Percentiles rank a stretch among this genome's conserved stretches.
phyloP scores from a whole-genome alignment of 202 grass and related monocot genomes.

The Zoysia matrella region DNA sequence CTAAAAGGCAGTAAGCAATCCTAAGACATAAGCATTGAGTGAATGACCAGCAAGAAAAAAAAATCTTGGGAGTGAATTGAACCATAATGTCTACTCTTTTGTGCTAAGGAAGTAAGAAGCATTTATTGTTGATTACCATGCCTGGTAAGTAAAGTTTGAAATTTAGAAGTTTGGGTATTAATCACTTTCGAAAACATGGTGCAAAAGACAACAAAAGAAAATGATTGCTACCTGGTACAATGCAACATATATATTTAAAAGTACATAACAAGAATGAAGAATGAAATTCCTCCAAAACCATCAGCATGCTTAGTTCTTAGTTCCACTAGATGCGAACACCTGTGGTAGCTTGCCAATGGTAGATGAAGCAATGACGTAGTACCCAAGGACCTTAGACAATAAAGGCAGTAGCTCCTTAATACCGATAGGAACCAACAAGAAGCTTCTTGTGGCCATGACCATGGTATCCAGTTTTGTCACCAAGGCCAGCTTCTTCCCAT shows the following conservation, averaged over 20 bases:
- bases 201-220: background rate
- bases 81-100: background rate
- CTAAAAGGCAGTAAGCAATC: background rate
- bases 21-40: background rate
- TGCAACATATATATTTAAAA: background rate
- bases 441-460: constrained; percentile 50
- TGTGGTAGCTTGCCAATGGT: constrained; percentile 79
- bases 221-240: background rate
- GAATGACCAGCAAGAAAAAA: background rate
- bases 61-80: background rate
- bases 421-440: constrained; percentile 38
- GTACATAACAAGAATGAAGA: background rate
- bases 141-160: background rate
- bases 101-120: constrained; percentile 25
- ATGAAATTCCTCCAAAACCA: background rate
- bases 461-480: constrained; percentile 57
- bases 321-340: constrained; percentile 50
- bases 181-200: constrained; percentile 24
- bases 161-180: background rate
- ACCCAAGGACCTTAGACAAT: constrained; percentile 80
- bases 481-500: constrained; percentile 5
- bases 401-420: constrained; percentile 57
- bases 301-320: constrained; percentile 15
- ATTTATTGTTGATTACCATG: background rate
- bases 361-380: constrained; percentile 73